These are phyloP conservation scores for Elongisporangium prolatum DNA, from an alignment of 352 stramenopile species.

Conservation along the genomic window DNA sequence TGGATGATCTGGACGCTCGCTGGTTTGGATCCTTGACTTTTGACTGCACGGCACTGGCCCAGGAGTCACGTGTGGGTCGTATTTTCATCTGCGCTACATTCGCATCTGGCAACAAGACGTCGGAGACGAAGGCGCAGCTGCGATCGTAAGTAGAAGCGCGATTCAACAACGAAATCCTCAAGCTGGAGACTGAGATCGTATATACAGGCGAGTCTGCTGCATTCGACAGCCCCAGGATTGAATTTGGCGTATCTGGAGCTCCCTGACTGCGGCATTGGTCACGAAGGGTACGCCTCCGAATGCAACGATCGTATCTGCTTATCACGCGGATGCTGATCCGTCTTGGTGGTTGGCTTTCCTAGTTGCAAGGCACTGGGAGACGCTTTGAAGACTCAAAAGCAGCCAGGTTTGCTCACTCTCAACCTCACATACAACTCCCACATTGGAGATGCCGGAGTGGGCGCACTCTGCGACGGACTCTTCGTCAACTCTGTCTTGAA, in stretches of 20 bases:
- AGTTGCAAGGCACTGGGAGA: constrained; percentile 58
- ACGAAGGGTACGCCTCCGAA: constrained; percentile 23
- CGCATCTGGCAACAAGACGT: constrained; percentile 82
- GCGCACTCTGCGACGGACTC: constrained; percentile 53
- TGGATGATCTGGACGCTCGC: too few relatives aligned
- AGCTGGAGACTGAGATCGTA: not conserved
- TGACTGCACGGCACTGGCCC: constrained; percentile 50
- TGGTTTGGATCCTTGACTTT: constrained; percentile 38
- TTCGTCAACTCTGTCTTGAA: constrained; percentile 69
- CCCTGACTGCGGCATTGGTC: constrained; percentile 68
- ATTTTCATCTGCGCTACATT: constrained; percentile 65
- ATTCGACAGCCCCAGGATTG: constrained; percentile 31
- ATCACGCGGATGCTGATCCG: not conserved
- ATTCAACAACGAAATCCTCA: too few relatives aligned
- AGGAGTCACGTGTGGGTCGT: constrained; percentile 56
- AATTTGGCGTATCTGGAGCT: constrained; percentile 80
- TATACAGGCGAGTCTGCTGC: constrained; percentile 36
- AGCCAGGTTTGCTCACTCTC: constrained; percentile 59
- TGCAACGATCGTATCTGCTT: not conserved
- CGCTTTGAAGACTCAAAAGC: constrained; percentile 40
- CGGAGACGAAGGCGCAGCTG: constrained; percentile 61
- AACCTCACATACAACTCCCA: constrained; percentile 72
- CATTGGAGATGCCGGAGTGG: constrained; percentile 50
- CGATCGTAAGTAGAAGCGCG: constrained; percentile 37
- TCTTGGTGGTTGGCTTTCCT: not conserved